Evolutionary conservation across 306 rosid genomes (phyloP).

Genomic region (Quillaja saponaria): DNA sequence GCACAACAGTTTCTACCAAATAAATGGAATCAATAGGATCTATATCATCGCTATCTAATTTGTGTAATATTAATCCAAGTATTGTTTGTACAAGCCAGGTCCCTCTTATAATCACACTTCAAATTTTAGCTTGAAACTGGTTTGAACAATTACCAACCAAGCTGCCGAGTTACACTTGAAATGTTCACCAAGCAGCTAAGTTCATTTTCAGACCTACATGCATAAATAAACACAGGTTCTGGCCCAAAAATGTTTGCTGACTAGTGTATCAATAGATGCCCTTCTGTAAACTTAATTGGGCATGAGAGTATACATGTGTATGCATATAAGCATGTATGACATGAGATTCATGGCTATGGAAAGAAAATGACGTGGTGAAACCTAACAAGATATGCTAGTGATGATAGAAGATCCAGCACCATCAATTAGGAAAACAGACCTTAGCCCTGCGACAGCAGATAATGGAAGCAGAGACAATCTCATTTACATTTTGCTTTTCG

Average conservation of each 20-base stretch:
- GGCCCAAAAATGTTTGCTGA: too few relatives aligned
- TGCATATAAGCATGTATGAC: too few relatives aligned
- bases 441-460: constrained; percentile 81
- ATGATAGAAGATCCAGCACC: constrained; percentile 24
- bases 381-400: constrained; percentile 12
- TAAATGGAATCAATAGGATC: too few relatives aligned
- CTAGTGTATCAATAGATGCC: too few relatives aligned
- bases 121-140: constrained; percentile 10
- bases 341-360: neutral
- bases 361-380: constrained; percentile 11
- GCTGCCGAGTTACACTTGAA: neutral
- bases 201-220: constrained; percentile 11
- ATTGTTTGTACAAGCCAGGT: neutral
- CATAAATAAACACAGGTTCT: constrained; percentile 14
- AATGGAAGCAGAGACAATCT: constrained; percentile 91
- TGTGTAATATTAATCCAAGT: too few relatives aligned
- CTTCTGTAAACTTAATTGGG: too few relatives aligned
- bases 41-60: too few relatives aligned
- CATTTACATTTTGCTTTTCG: constrained; percentile 67
- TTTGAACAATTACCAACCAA: constrained; percentile 13
- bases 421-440: constrained; percentile 53
- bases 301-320: too few relatives aligned
- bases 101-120: neutral
- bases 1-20: too few relatives aligned
- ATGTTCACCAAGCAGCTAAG: too few relatives aligned